These are phyloP conservation scores for Helichrysum umbraculigerum DNA, from an alignment of 129 eudicot species.

Conservation along the genomic window DNA sequence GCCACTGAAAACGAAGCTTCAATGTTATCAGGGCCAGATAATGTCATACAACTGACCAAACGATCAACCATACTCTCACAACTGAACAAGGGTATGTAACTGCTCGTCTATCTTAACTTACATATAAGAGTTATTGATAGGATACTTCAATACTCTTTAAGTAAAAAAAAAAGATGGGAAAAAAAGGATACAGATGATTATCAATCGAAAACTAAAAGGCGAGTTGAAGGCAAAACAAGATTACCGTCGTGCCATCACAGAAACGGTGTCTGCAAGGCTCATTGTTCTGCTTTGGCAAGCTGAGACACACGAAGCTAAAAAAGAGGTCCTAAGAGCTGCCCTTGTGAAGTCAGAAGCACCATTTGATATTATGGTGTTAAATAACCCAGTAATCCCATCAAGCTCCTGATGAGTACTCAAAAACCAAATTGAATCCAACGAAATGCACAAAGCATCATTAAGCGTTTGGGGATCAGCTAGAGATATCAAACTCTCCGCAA, in stretches of 20 bases:
- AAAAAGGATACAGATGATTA: background rate
- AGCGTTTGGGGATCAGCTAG: slow-evolving; percentile 87
- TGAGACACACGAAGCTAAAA: slow-evolving; percentile 95
- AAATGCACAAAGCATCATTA: slow-evolving; percentile 90
- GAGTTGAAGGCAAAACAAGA: background rate
- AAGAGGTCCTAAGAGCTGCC: slow-evolving; percentile 93
- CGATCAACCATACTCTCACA: slow-evolving; percentile 1
- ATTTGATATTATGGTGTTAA: slow-evolving; percentile 69
- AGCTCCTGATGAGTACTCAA: slow-evolving; percentile 69
- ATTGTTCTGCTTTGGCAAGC: slow-evolving; percentile 93
- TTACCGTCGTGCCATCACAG: slow-evolving; percentile 92
- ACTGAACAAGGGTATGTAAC: slow-evolving; percentile 6
- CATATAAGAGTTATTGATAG: background rate
- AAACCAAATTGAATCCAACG: slow-evolving; percentile 91
- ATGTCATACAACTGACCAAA: slow-evolving; percentile 6
- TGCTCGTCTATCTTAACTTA: slow-evolving; percentile 2
- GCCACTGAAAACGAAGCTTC: background rate
- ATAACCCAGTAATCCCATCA: slow-evolving; percentile 67
- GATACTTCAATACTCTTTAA: background rate
- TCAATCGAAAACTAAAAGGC: background rate
- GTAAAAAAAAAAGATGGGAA: slow-evolving; percentile 1
- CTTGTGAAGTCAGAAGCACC: slow-evolving; percentile 94
- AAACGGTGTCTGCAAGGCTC: slow-evolving; percentile 87
- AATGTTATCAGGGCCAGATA: slow-evolving; percentile 2
- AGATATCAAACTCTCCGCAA: slow-evolving; percentile 68